A percentile compares a stretch with the other conserved stretches of the same genome.
Conservation (phyloP, 371 early-diverging fungal species). For the Haplosporangium sp. region DNA sequence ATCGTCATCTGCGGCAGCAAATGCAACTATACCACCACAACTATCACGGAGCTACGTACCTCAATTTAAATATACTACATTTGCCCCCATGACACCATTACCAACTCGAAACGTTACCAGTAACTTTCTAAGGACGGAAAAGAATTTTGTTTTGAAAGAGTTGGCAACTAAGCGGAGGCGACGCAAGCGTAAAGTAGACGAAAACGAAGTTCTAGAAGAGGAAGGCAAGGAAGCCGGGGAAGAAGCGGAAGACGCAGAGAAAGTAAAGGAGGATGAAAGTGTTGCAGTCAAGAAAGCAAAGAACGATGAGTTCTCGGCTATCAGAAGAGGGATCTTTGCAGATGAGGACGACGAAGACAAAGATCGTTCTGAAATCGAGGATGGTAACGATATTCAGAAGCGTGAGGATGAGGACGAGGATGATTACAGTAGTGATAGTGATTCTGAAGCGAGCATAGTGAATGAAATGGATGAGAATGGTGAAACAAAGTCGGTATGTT, state of each 20-base stretch:
- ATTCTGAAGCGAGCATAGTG: slow-evolving; percentile 41
- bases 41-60: slow-evolving; percentile 30
- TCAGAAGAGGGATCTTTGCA: slow-evolving; percentile 40
- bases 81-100: slow-evolving; percentile 28
- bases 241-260: slow-evolving; percentile 3
- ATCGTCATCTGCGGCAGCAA: not conserved
- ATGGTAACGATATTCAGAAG: slow-evolving; percentile 5
- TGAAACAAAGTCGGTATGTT: slow-evolving; percentile 38
- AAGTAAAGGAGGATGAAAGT: not conserved
- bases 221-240: slow-evolving; percentile 5
- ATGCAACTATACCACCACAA: slow-evolving; percentile 3
- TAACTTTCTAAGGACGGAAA: slow-evolving; percentile 43
- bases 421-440: slow-evolving; percentile 36
- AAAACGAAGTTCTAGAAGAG: not conserved
- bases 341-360: slow-evolving; percentile 33
- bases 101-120: slow-evolving; percentile 46
- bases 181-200: slow-evolving; percentile 26
- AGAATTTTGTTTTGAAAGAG: slow-evolving; percentile 48
- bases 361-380: not conserved
- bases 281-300: slow-evolving; percentile 16
- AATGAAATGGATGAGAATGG: slow-evolving; percentile 51
- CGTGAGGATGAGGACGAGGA: slow-evolving; percentile 29
- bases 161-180: slow-evolving; percentile 19
- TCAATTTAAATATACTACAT: slow-evolving; percentile 53
- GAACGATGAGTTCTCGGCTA: slow-evolving; percentile 29